These are phyloP conservation scores for Paraconiothyrium brasiliense DNA, from an alignment of 2,329 filamentous ascomycete species.

Conservation along the genomic window DNA sequence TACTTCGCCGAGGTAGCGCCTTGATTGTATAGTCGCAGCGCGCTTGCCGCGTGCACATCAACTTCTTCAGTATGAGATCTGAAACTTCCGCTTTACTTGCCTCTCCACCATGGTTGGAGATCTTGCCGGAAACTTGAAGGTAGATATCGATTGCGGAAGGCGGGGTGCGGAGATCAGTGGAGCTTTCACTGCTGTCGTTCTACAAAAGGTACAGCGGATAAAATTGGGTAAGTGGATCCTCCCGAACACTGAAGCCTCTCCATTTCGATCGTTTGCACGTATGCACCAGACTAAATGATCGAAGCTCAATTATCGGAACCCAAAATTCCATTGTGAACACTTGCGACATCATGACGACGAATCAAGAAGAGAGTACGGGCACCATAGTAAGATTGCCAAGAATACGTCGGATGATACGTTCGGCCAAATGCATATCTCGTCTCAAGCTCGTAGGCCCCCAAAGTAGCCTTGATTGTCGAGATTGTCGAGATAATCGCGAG, in stretches of 20 bases:
- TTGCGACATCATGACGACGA: background rate
- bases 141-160: background rate
- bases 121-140: background rate
- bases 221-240: background rate
- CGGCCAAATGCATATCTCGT: background rate
- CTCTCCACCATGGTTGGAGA: background rate
- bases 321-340: background rate
- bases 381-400: background rate
- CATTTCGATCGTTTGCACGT: background rate
- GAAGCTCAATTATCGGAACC: too few relatives aligned
- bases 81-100: conserved; percentile 1
- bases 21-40: background rate
- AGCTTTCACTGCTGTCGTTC: background rate
- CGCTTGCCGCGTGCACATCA: conserved; percentile 13
- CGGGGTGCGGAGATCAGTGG: background rate
- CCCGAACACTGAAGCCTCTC: background rate
- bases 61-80: background rate
- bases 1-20: conserved; percentile 9
- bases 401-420: background rate
- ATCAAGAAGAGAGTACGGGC: background rate
- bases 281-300: background rate
- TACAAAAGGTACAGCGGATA: background rate
- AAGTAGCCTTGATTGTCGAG: background rate
- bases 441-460: background rate
- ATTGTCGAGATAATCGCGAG: background rate